phyloP scores from a whole-genome alignment of 2,329 filamentous ascomycete genomes.

The Helotiales sp. region DNA sequence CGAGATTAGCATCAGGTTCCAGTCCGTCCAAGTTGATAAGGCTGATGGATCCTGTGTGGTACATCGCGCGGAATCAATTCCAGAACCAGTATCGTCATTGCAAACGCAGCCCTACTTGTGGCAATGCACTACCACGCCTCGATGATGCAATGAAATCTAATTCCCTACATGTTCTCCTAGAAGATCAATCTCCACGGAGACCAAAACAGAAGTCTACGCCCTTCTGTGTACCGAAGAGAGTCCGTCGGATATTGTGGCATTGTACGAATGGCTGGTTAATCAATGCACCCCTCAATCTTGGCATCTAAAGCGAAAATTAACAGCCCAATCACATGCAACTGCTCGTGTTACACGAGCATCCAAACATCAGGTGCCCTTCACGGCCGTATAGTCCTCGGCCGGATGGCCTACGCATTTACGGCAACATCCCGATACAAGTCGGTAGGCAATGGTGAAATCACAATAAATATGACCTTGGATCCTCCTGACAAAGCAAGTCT shows the following conservation, averaged over 20 bases:
- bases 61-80: too few relatives aligned
- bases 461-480: not conserved
- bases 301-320: not conserved
- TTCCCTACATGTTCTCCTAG: too few relatives aligned
- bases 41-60: too few relatives aligned
- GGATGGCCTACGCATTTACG: not conserved
- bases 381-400: constrained; percentile 3
- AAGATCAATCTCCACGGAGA: not conserved
- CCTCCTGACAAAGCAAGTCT: constrained; percentile 6
- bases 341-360: not conserved
- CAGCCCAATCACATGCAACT: not conserved
- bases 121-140: too few relatives aligned
- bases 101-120: too few relatives aligned
- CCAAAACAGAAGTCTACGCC: not conserved
- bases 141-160: too few relatives aligned
- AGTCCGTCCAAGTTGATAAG: too few relatives aligned
- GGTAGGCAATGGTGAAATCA: not conserved
- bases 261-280: not conserved
- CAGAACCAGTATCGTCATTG: too few relatives aligned
- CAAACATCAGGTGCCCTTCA: not conserved
- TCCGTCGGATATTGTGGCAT: not conserved
- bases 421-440: not conserved
- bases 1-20: too few relatives aligned
- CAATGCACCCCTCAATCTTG: not conserved
- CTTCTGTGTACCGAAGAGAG: not conserved